Base-by-base conservation (phyloP, 805 yeast genomes). In the Ascoidea rubescens region DNA sequence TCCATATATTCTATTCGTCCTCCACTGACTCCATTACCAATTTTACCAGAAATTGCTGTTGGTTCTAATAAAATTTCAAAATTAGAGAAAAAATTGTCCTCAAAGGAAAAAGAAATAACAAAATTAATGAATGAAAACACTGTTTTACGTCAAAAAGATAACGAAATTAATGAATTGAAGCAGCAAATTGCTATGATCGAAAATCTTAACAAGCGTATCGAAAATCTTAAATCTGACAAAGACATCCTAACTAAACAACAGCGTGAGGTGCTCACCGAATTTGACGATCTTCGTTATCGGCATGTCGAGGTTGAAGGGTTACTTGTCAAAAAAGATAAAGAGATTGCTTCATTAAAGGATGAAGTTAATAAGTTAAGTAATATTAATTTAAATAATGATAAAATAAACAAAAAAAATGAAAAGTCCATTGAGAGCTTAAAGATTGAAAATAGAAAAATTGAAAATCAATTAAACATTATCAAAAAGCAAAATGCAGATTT, bases 281-380 rank as follows among this genome's bases (percentile, higher is more conserved):
- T 42, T 21, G 53, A 53, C 7, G 52, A 48, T 50, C 48, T 53
- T 45, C 55, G 48, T 44, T 44, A 45, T 48, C 51, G 49, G 49
- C 48, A 50, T 37, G 45, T 48, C 14, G 30, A 50, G 45, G 32
- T 51, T 50, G 55, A 53, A 21, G 44, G 4, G n/a, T 31, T 43
- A 17, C 45, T 52, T 44, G 17, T n/a, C 42, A n/a, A 47, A 30
- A 49, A 44, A 47, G 17, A 33, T 45, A n/a, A 52, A 48, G 52
- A 51, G 37, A 50, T 51, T 21, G 47, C 47, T 37, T 16, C 46
- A 5, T 45, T 51, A 45, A 50, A 48, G 21, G 6, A 6, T 33
- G 42, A 33, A 33, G 6, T 33, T 6, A 10, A 33, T 7, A 6
- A 33, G 10, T 33, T 33, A 33, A 33, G 10, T 7, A 6, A 7